Conservation (phyloP, 345 rosid genomes). For the Gynandropsis gynandra region DNA sequence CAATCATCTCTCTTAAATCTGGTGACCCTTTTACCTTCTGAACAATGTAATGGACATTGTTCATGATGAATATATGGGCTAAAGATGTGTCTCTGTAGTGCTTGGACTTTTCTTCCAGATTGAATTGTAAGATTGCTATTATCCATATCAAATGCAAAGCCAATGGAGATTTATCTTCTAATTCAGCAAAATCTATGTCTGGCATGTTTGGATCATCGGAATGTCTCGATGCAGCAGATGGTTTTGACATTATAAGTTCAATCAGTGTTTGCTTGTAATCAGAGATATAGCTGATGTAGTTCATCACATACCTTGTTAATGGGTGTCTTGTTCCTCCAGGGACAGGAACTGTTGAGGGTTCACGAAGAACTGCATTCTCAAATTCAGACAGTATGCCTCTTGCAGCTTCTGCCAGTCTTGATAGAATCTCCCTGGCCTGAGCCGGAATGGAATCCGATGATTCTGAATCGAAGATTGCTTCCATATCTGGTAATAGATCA, state of each 20-base stretch:
- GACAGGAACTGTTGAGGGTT: constrained; percentile 69
- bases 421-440: constrained; percentile 80
- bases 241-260: constrained; percentile 73
- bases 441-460: constrained; percentile 52
- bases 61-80: constrained; percentile 78
- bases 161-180: constrained; percentile 63
- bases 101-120: constrained; percentile 81
- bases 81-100: constrained; percentile 66
- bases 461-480: constrained; percentile 53
- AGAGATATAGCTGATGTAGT: constrained; percentile 82
- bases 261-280: constrained; percentile 78
- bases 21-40: constrained; percentile 75
- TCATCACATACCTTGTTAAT: constrained; percentile 95
- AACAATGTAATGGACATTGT: constrained; percentile 89
- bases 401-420: constrained; percentile 82
- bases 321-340: constrained; percentile 97
- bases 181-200: constrained; percentile 71
- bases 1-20: constrained; percentile 82
- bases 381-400: constrained; percentile 85
- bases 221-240: constrained; percentile 74
- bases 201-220: constrained; percentile 72
- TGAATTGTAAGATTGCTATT: constrained; percentile 79
- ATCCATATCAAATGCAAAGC: constrained; percentile 88
- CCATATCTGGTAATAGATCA: constrained; percentile 76
- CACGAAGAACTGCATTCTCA: constrained; percentile 72